A percentile compares a stretch with the other conserved stretches of the same genome.
phyloP scores from a whole-genome alignment of 1,284 basidiomycete species.

The Exobasidium rhododendri region DNA sequence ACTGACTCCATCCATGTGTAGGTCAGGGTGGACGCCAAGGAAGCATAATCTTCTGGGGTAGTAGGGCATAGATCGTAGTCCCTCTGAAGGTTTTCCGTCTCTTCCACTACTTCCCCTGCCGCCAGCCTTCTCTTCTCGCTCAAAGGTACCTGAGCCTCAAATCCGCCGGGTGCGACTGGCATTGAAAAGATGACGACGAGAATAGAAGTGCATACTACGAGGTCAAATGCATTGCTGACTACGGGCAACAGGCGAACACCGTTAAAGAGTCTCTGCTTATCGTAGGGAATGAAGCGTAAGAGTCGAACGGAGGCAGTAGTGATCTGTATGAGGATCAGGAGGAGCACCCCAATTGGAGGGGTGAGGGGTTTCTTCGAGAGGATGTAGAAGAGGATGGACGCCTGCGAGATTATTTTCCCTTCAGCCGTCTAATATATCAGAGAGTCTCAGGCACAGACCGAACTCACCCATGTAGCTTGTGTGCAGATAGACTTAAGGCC shows the following conservation, averaged over 20 bases:
- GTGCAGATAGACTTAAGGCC: neutral
- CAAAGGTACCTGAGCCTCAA: constrained; percentile 26
- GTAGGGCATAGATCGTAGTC: constrained; percentile 37
- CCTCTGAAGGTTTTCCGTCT: constrained; percentile 18
- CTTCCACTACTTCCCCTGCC: constrained; percentile 15
- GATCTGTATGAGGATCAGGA: constrained; percentile 10
- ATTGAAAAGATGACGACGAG: constrained; percentile 24
- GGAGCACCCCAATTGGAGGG: neutral
- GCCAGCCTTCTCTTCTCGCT: constrained; percentile 23
- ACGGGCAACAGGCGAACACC: neutral
- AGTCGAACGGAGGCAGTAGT: constrained; percentile 8
- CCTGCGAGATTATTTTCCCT: no score
- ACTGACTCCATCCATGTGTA: constrained; percentile 44
- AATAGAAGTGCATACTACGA: constrained; percentile 16
- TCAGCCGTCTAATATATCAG: no score
- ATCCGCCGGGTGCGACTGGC: constrained; percentile 35
- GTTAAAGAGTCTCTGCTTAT: neutral
- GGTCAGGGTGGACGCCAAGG: constrained; percentile 28
- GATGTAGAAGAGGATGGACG: neutral
- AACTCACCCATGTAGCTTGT: constrained; percentile 6
- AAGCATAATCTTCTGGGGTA: constrained; percentile 40
- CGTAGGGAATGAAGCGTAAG: constrained; percentile 9
- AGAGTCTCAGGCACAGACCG: no score
- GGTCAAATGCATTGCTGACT: constrained; percentile 14
- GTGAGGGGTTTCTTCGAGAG: constrained; percentile 12